Percentiles rank a stretch among this genome's conserved stretches.
Evolutionary conservation across 2,329 filamentous ascomycete species (phyloP).

Genomic region (Nigrograna mackinnonii): DNA sequence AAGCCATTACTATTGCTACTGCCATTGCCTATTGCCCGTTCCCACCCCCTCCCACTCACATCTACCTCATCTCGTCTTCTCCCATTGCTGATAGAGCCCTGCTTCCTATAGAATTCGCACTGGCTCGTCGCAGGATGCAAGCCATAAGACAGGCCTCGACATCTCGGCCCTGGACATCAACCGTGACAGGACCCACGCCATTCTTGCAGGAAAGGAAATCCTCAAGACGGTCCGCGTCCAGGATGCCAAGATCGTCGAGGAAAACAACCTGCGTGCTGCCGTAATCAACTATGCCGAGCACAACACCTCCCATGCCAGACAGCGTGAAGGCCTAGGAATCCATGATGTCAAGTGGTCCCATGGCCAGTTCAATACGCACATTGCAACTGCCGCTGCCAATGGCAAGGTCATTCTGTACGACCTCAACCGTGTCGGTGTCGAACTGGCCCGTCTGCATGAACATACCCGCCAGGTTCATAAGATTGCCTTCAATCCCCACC

Average conservation of each 20-base stretch:
- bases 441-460: conserved; percentile 65
- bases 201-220: conserved; percentile 68
- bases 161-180: conserved; percentile 68
- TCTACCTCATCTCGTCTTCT: no score
- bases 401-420: conserved; percentile 69
- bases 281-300: conserved; percentile 62
- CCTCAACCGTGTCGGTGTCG: conserved; percentile 62
- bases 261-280: conserved; percentile 65
- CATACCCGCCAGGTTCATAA: conserved; percentile 68
- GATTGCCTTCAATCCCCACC: conserved; percentile 66
- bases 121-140: conserved; percentile 58
- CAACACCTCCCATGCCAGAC: conserved; percentile 49
- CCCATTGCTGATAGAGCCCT: conserved; percentile 14
- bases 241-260: conserved; percentile 61
- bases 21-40: no score
- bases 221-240: conserved; percentile 66
- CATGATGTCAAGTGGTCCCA: conserved; percentile 72
- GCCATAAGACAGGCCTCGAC: conserved; percentile 66
- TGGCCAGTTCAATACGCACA: conserved; percentile 61
- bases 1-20: no score
- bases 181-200: conserved; percentile 63
- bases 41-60: no score
- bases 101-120: conserved; percentile 44
- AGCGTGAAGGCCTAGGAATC: conserved; percentile 64
- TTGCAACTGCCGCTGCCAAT: conserved; percentile 67